phyloP scores from a whole-genome alignment of 352 stramenopile species.

The Phytophthora sp. region DNA sequence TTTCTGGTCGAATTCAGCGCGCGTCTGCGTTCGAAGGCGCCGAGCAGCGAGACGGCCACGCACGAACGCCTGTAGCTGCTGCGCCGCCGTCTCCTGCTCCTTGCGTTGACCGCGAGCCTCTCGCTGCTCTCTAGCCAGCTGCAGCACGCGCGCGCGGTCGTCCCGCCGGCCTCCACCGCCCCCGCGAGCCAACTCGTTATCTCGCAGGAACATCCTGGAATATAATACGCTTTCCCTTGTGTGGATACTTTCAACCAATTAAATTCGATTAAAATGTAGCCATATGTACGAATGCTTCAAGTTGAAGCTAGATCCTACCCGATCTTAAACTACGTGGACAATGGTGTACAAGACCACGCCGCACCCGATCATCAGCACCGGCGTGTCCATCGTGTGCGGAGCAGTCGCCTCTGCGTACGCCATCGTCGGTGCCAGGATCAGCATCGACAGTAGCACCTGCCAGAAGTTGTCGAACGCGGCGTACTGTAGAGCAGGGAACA shows the following conservation, averaged over 20 bases:
- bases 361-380: conserved; percentile 83
- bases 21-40: conserved; percentile 12
- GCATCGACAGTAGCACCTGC: conserved; percentile 79
- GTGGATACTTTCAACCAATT: conserved; percentile 28
- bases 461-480: conserved; percentile 79
- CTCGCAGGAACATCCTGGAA: conserved; percentile 54
- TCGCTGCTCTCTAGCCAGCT: conserved; percentile 57
- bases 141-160: conserved; percentile 58
- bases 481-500: conserved; percentile 82
- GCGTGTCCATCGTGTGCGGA: conserved; percentile 87
- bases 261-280: conserved; percentile 6
- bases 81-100: conserved; percentile 42
- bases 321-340: conserved; percentile 29
- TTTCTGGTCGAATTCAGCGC: conserved; percentile 61
- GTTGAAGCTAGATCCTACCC: conserved; percentile 8
- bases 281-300: conserved; percentile 15
- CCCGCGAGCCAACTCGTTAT: conserved; percentile 49
- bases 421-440: conserved; percentile 80
- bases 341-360: conserved; percentile 79
- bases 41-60: conserved; percentile 41
- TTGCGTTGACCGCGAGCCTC: conserved; percentile 46
- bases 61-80: conserved; percentile 52
- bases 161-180: conserved; percentile 25
- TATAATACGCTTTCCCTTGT: too few relatives aligned
- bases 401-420: conserved; percentile 85